Evolutionary conservation across 2,329 filamentous ascomycete genomes (phyloP).

Genomic region (Knufia fluminis): DNA sequence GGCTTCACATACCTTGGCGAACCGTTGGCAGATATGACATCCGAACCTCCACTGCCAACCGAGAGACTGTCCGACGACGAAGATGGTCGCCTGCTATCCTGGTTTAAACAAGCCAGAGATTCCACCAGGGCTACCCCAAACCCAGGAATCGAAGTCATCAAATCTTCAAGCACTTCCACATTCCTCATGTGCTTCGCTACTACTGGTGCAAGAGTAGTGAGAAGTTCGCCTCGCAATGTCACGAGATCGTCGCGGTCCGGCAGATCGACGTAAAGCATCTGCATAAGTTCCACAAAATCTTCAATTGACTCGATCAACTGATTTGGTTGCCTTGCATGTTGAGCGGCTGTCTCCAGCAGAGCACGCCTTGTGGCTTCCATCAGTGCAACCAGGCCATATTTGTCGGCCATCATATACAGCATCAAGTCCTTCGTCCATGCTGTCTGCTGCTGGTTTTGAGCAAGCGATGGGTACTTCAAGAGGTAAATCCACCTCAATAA

Average conservation of each 20-base stretch:
- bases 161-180: background rate
- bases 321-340: background rate
- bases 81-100: background rate
- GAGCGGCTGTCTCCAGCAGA: background rate
- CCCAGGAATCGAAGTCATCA: slow-evolving; percentile 3
- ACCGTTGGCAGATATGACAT: background rate
- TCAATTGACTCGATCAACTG: background rate
- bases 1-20: slow-evolving; percentile 3
- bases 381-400: slow-evolving; percentile 4
- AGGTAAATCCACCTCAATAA: slow-evolving; percentile 6
- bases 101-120: background rate
- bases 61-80: background rate
- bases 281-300: slow-evolving; percentile 2
- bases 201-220: background rate
- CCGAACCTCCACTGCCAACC: background rate
- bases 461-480: background rate
- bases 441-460: background rate
- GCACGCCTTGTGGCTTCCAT: background rate
- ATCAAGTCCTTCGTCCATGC: slow-evolving; percentile 4
- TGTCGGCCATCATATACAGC: slow-evolving; percentile 9
- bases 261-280: slow-evolving; percentile 5
- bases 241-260: background rate
- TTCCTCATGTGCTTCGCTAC: slow-evolving; percentile 6
- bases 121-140: slow-evolving; percentile 3
- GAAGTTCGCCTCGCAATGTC: background rate